Conservation (phyloP, 768 basidiomycete species). For the Mycena rebaudengoi region DNA sequence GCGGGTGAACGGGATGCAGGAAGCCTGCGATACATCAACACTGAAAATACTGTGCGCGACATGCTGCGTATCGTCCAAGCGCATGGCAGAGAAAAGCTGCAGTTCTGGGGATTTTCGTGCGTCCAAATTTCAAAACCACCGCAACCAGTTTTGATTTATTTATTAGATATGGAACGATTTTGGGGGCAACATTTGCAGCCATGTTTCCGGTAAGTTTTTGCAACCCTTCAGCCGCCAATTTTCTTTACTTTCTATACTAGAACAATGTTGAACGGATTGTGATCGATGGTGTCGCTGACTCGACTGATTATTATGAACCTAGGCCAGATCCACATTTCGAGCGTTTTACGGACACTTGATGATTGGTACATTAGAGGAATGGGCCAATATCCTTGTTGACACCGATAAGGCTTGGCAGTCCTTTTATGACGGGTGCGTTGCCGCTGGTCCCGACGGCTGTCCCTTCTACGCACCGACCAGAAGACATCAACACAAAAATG, state of each 20-base stretch:
- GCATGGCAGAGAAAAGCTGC: conserved; percentile 21
- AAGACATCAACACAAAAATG: conserved; percentile 44
- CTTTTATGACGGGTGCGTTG: conserved; percentile 47
- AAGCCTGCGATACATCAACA: conserved; percentile 19
- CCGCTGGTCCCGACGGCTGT: conserved; percentile 46
- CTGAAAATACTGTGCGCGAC: conserved; percentile 27
- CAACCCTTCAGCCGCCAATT: too few species aligned
- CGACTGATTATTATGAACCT: conserved; percentile 21
- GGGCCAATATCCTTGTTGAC: conserved; percentile 27
- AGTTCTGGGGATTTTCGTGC: conserved; percentile 28
- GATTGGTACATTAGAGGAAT: conserved; percentile 1
- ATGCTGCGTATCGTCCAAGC: conserved; percentile 26
- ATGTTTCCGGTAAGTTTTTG: conserved; percentile 22
- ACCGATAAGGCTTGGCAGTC: conserved; percentile 44
- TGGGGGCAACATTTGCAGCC: conserved; percentile 28
- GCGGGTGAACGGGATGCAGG: conserved; percentile 19
- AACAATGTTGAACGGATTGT: conserved; percentile 22
- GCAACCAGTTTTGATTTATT: neutral
- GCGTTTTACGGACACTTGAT: too few species aligned
- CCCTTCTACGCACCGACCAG: conserved; percentile 47
- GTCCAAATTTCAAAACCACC: neutral
- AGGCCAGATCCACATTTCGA: neutral
- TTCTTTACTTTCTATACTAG: neutral
- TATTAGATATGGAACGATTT: conserved; percentile 17
- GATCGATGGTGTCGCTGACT: conserved; percentile 21